These are phyloP conservation scores for Onygena corvina DNA, from an alignment of 2,329 filamentous ascomycete genomes.

Conservation along the genomic window DNA sequence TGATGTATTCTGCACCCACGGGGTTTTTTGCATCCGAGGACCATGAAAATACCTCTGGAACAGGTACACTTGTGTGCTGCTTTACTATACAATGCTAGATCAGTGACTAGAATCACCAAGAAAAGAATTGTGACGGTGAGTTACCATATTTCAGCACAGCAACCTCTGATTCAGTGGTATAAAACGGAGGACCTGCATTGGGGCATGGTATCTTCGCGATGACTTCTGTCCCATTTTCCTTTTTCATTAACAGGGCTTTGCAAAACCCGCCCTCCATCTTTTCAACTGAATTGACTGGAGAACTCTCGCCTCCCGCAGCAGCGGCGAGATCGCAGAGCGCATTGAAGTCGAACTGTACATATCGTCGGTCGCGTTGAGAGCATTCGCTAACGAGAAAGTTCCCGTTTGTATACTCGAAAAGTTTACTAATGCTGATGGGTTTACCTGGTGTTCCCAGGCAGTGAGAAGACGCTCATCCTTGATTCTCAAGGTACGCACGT, in stretches of 20 bases:
- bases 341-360: constrained; percentile 19
- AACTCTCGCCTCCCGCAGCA: constrained; percentile 8
- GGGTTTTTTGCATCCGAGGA: constrained; percentile 14
- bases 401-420: constrained; percentile 24
- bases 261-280: constrained; percentile 26
- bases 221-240: constrained; percentile 20
- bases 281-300: constrained; percentile 14
- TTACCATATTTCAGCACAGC: constrained; percentile 21
- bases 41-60: constrained; percentile 21
- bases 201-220: constrained; percentile 26
- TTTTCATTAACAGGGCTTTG: constrained; percentile 24
- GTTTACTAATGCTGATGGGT: constrained; percentile 17
- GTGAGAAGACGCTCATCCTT: no score
- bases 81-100: constrained; percentile 14
- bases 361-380: constrained; percentile 17
- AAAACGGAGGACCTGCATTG: constrained; percentile 21
- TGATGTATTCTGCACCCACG: constrained; percentile 15
- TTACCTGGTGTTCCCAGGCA: constrained; percentile 14
- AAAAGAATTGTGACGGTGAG: neutral
- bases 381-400: constrained; percentile 22
- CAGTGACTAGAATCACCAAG: neutral
- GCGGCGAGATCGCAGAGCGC: constrained; percentile 18
- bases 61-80: constrained; percentile 18
- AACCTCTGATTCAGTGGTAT: constrained; percentile 25
- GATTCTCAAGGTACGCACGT: neutral